Conservation (phyloP, 2,329 filamentous ascomycete species). For the Chaetomiaceae sp. region DNA sequence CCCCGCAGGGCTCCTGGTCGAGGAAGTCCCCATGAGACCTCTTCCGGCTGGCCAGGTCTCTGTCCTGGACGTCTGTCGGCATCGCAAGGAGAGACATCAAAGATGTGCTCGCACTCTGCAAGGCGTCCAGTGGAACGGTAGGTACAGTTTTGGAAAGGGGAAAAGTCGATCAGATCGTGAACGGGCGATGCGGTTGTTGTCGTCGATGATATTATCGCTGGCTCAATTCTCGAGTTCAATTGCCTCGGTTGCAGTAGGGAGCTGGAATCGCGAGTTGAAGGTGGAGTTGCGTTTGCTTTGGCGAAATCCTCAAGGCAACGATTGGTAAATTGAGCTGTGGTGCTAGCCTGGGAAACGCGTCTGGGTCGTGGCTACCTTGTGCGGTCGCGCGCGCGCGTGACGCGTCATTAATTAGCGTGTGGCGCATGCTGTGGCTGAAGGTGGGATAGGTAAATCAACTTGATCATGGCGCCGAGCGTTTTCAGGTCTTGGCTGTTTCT, state of each 20-base stretch:
- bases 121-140: not conserved
- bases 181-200: not conserved
- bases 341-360: conserved; percentile 11
- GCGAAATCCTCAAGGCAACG: conserved; percentile 7
- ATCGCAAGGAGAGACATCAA: conserved; percentile 22
- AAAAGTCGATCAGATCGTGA: not conserved
- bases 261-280: too few species aligned
- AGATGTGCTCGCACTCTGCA: not conserved
- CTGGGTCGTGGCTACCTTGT: conserved; percentile 12
- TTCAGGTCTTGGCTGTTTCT: too few species aligned
- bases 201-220: not conserved
- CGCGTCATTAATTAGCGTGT: conserved; percentile 11
- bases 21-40: conserved; percentile 21
- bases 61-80: conserved; percentile 17
- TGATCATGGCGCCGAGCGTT: too few species aligned
- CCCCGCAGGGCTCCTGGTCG: conserved; percentile 10
- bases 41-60: conserved; percentile 19
- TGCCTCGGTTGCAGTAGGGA: not conserved
- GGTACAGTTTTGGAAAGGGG: not conserved
- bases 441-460: too few species aligned
- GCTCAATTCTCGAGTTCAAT: not conserved
- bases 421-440: conserved; percentile 10
- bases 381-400: conserved; percentile 5
- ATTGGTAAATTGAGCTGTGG: conserved; percentile 24
- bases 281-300: conserved; percentile 17